Conservation (phyloP, 352 stramenopile genomes). For the Phytopythium cucurbitacearum region DNA sequence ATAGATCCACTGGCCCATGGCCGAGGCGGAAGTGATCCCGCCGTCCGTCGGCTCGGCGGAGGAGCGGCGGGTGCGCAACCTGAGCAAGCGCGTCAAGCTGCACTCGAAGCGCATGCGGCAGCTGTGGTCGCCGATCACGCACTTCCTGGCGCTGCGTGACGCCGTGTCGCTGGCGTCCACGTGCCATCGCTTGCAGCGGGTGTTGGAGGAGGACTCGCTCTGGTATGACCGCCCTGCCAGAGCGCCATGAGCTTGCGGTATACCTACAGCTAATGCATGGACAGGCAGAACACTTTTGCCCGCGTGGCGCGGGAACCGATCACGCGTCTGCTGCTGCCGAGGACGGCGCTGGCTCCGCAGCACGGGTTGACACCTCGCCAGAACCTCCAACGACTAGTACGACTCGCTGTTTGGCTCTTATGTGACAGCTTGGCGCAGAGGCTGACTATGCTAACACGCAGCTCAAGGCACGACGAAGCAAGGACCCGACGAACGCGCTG, state of each 20-base stretch:
- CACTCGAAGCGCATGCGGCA: slow-evolving; percentile 51
- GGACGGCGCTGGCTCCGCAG: slow-evolving; percentile 12
- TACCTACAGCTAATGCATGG: not conserved
- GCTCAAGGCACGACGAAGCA: slow-evolving; percentile 36
- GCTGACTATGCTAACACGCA: slow-evolving; percentile 5
- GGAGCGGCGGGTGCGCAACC: slow-evolving; percentile 36
- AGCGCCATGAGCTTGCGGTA: not conserved
- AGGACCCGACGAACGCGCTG: slow-evolving; percentile 47
- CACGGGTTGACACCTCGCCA: slow-evolving; percentile 15
- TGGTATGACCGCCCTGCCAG: slow-evolving; percentile 19
- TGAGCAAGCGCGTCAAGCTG: slow-evolving; percentile 47
- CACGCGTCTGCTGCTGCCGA: slow-evolving; percentile 28
- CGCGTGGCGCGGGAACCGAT: slow-evolving; percentile 20
- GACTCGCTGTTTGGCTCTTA: not conserved
- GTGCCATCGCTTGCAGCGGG: slow-evolving; percentile 30
- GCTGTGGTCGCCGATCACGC: slow-evolving; percentile 31
- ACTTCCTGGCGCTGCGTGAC: slow-evolving; percentile 31
- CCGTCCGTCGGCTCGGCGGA: slow-evolving; percentile 7
- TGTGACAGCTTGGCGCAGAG: not conserved
- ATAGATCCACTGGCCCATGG: not conserved
- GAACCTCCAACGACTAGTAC: slow-evolving; percentile 40
- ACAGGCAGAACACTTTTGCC: slow-evolving; percentile 34
- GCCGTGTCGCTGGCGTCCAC: slow-evolving; percentile 28
- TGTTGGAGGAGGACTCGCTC: slow-evolving; percentile 36
- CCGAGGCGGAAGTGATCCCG: slow-evolving; percentile 4